Evolutionary conservation across 768 basidiomycete species (phyloP).

Genomic region (Boletus fagicola): DNA sequence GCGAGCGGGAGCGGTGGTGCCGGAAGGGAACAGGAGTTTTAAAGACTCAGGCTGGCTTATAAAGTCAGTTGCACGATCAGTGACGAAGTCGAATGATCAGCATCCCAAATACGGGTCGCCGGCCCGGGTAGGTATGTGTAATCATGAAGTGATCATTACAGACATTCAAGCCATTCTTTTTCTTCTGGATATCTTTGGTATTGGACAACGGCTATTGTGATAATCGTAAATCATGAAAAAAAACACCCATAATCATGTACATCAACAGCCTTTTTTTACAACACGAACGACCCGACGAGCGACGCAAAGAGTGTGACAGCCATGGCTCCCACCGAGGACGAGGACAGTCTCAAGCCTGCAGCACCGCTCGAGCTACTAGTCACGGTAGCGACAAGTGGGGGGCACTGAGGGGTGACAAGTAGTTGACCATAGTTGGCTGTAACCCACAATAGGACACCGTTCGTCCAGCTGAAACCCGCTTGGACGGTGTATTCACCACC

Average conservation of each 20-base stretch:
- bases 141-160: too few species aligned
- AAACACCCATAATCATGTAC: background rate
- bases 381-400: conserved; percentile 34
- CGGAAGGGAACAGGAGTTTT: background rate
- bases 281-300: conserved; percentile 1
- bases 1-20: background rate
- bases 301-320: background rate
- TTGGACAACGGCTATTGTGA: background rate
- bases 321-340: background rate
- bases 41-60: background rate
- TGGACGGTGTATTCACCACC: conserved; percentile 92
- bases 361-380: conserved; percentile 7
- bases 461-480: conserved; percentile 88
- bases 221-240: too few species aligned
- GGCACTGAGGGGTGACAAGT: conserved; percentile 64
- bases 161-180: too few species aligned
- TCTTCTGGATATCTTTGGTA: background rate
- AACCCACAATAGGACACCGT: conserved; percentile 76
- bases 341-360: background rate
- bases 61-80: background rate
- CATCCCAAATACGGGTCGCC: too few species aligned
- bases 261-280: background rate
- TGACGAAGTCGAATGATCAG: background rate
- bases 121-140: too few species aligned
- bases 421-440: conserved; percentile 62